Conservation (phyloP, 2,329 filamentous ascomycete species). For the Huntiella omanensis region DNA sequence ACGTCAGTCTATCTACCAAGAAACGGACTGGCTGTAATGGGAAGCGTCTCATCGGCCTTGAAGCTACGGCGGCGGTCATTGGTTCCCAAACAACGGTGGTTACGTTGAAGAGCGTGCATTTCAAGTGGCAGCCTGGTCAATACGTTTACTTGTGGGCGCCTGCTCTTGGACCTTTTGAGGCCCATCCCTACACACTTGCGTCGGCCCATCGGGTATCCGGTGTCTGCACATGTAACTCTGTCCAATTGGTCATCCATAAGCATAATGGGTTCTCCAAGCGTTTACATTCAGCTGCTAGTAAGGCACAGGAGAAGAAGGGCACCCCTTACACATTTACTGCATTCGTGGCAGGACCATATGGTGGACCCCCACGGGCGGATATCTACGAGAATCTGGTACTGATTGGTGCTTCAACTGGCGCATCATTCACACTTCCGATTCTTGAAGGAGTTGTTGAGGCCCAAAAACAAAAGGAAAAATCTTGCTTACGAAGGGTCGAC, state of each 20-base stretch:
- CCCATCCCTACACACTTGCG: conserved; percentile 45
- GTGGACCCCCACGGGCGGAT: conserved; percentile 34
- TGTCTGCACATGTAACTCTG: conserved; percentile 36
- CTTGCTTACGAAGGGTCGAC: conserved; percentile 33
- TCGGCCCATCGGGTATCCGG: conserved; percentile 30
- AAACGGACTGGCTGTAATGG: conserved; percentile 26
- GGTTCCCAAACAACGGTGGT: conserved; percentile 35
- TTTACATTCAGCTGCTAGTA: conserved; percentile 28
- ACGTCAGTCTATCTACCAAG: conserved; percentile 22
- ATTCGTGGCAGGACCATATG: conserved; percentile 38
- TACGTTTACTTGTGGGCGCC: conserved; percentile 44
- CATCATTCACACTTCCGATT: conserved; percentile 41
- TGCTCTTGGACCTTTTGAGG: conserved; percentile 31
- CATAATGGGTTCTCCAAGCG: conserved; percentile 38
- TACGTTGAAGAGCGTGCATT: conserved; percentile 40
- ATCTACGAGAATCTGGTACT: conserved; percentile 40
- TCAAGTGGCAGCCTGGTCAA: conserved; percentile 39
- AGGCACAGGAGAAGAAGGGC: conserved; percentile 17
- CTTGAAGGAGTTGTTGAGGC: conserved; percentile 31
- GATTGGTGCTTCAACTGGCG: conserved; percentile 43
- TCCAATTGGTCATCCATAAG: conserved; percentile 37
- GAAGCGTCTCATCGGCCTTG: conserved; percentile 31
- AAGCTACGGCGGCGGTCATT: conserved; percentile 28
- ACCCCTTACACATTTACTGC: conserved; percentile 19
- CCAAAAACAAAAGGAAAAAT: conserved; percentile 15